Conservation (phyloP, 129 eudicot species). For the Apium graveolens region DNA sequence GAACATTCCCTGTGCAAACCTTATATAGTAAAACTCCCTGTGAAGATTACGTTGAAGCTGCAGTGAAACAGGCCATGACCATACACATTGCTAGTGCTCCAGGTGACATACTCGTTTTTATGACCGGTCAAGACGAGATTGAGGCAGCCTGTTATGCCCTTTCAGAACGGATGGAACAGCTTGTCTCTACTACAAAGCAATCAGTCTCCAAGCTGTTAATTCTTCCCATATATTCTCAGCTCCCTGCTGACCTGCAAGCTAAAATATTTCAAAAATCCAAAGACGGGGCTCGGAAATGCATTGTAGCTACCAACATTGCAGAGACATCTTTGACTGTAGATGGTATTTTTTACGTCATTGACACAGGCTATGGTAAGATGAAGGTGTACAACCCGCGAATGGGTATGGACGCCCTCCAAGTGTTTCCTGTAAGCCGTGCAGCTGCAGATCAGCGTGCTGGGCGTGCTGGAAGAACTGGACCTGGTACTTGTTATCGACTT, state of each 20-base stretch:
- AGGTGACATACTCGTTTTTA: slow-evolving; percentile 65
- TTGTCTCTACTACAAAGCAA: slow-evolving; percentile 37
- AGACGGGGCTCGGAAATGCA: slow-evolving; percentile 57
- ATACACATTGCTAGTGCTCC: slow-evolving; percentile 53
- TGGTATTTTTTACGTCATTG: slow-evolving; percentile 47
- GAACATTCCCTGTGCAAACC: slow-evolving; percentile 52
- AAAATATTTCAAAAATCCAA: slow-evolving; percentile 51
- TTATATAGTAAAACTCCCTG: slow-evolving; percentile 58
- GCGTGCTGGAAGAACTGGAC: slow-evolving; percentile 58
- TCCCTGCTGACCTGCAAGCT: slow-evolving; percentile 63
- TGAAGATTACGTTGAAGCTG: slow-evolving; percentile 65
- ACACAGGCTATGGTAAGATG: slow-evolving; percentile 63
- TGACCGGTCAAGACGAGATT: slow-evolving; percentile 62
- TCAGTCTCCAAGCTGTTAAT: slow-evolving; percentile 44
- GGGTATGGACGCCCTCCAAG: slow-evolving; percentile 66
- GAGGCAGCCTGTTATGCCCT: slow-evolving; percentile 55
- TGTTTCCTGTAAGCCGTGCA: slow-evolving; percentile 52
- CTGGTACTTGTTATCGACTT: slow-evolving; percentile 55
- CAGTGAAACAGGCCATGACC: slow-evolving; percentile 64
- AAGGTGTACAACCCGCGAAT: slow-evolving; percentile 52
- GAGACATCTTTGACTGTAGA: slow-evolving; percentile 56
- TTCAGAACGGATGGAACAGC: slow-evolving; percentile 58
- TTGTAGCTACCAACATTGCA: slow-evolving; percentile 58
- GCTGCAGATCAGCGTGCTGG: slow-evolving; percentile 74
- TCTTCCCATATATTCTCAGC: slow-evolving; percentile 58